A percentile compares a stretch with the other conserved stretches of the same genome.
These are phyloP conservation scores for Magnusiomyces magnusii DNA, from an alignment of 1,139 yeast genomes.

Conservation along the genomic window DNA sequence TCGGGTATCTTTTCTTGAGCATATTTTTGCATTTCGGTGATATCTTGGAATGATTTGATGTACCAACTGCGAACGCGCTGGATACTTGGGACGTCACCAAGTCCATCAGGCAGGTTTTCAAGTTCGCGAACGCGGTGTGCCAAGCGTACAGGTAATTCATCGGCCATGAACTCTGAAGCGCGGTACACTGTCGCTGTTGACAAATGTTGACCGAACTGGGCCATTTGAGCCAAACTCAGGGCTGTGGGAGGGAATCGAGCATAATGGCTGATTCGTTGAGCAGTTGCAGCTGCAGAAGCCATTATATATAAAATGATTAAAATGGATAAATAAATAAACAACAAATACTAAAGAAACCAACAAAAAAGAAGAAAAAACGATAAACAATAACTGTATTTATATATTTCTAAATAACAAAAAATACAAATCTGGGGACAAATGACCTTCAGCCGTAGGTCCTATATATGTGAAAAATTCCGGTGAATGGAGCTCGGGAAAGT, in stretches of 20 bases:
- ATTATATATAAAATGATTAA: neutral
- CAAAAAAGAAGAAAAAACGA: too few species aligned
- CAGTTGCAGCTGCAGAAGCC: constrained; percentile 7
- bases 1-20: constrained; percentile 9
- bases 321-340: neutral
- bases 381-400: too few species aligned
- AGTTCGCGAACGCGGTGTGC: constrained; percentile 83
- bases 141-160: constrained; percentile 78
- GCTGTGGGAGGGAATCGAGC: constrained; percentile 80
- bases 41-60: constrained; percentile 82
- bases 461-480: too few species aligned
- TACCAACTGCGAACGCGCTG: constrained; percentile 80
- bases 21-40: constrained; percentile 40
- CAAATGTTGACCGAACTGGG: constrained; percentile 76
- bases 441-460: too few species aligned
- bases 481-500: too few species aligned
- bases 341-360: neutral
- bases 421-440: too few species aligned
- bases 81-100: constrained; percentile 67
- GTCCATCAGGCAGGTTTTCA: constrained; percentile 69
- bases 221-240: constrained; percentile 81
- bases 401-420: too few species aligned
- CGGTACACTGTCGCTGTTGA: constrained; percentile 71
- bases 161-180: constrained; percentile 79
- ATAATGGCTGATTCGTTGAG: constrained; percentile 40